These are phyloP conservation scores for Fusarium anguioides DNA, from an alignment of 2,329 filamentous ascomycete species.

Conservation along the genomic window DNA sequence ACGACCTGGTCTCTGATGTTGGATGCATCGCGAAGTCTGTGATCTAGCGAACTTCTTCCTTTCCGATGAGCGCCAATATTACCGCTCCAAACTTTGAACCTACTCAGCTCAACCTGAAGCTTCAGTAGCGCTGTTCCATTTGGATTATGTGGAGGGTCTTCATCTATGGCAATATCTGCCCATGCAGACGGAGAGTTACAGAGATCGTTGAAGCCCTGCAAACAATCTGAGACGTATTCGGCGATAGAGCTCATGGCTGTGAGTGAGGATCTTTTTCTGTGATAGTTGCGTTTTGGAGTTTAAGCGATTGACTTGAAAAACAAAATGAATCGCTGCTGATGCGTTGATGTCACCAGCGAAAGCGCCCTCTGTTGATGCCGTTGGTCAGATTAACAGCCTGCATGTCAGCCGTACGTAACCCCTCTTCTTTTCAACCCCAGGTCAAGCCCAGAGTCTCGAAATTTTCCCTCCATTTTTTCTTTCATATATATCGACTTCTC, in stretches of 20 bases:
- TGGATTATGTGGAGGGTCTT: accelerated
- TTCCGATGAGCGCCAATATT: conserved; percentile 9
- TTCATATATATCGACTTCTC: too few species aligned
- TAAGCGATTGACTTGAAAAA: too few species aligned
- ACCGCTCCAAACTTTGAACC: conserved; percentile 23
- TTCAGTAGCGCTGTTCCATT: accelerated
- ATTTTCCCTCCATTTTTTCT: accelerated
- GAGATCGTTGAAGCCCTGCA: background rate
- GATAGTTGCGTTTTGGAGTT: background rate
- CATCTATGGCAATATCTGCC: accelerated
- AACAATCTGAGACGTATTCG: background rate
- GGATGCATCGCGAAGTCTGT: conserved; percentile 22
- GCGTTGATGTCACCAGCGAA: too few species aligned
- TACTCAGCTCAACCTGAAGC: background rate
- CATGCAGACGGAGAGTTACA: background rate
- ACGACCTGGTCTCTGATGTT: background rate
- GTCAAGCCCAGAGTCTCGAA: too few species aligned
- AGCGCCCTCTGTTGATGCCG: background rate
- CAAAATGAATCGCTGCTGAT: too few species aligned
- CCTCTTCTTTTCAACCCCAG: conserved; percentile 1
- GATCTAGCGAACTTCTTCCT: conserved; percentile 3
- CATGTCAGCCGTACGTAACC: background rate
- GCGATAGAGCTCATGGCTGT: background rate
- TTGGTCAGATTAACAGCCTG: background rate
- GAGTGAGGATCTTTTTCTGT: accelerated